Conservation (phyloP, 495 filamentous ascomycete species). For the Durotheca rogersii region DNA sequence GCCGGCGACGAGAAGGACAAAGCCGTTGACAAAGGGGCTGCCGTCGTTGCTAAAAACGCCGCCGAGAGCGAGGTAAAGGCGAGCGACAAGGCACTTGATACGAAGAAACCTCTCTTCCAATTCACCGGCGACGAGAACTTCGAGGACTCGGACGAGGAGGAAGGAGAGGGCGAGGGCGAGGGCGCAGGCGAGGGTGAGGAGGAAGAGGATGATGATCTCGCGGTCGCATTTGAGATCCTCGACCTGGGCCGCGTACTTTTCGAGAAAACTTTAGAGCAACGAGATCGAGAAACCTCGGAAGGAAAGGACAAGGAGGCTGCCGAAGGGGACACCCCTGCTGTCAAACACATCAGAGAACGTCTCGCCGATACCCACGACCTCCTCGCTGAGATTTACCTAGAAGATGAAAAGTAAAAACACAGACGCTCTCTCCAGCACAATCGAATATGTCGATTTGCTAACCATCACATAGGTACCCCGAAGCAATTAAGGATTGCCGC, state of each 20-base stretch:
- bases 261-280: slow-evolving; percentile 52
- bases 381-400: slow-evolving; percentile 88
- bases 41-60: slow-evolving; percentile 43
- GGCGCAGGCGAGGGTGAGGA: slow-evolving; percentile 55
- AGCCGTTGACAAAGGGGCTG: slow-evolving; percentile 46
- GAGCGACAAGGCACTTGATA: slow-evolving; percentile 40
- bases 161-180: too few relatives aligned
- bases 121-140: slow-evolving; percentile 95
- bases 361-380: slow-evolving; percentile 89
- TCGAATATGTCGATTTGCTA: slow-evolving; percentile 15
- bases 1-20: slow-evolving; percentile 37
- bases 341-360: slow-evolving; percentile 72
- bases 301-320: slow-evolving; percentile 55
- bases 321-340: slow-evolving; percentile 45
- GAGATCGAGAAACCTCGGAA: slow-evolving; percentile 31
- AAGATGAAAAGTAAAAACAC: slow-evolving; percentile 69
- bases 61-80: slow-evolving; percentile 26
- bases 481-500: slow-evolving; percentile 77
- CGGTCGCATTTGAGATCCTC: slow-evolving; percentile 84
- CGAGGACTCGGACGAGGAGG: slow-evolving; percentile 72
- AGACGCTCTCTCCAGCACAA: neutral
- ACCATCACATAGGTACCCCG: slow-evolving; percentile 58
- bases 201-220: slow-evolving; percentile 89
- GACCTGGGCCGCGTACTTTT: slow-evolving; percentile 87
- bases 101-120: slow-evolving; percentile 75